Base-by-base conservation (phyloP, 805 yeast species). In the Candida tibetensis region DNA sequence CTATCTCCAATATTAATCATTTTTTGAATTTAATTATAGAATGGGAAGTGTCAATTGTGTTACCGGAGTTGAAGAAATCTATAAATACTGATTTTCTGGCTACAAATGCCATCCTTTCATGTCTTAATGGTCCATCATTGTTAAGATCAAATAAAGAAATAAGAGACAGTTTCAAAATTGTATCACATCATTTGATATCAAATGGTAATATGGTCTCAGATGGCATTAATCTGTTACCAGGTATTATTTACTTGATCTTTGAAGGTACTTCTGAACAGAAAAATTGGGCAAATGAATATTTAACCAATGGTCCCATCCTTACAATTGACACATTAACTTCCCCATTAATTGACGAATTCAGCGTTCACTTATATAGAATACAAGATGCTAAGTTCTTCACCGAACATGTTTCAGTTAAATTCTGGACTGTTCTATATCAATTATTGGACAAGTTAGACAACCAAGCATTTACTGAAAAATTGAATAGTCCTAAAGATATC, bases 341-440 rank as follows among this genome's bases (percentile, higher is more conserved):
- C 9, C 64, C 75, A 23, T 53, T 79, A 1, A 46, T 73, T 5
- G 84, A 80, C 48, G 90, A 84, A 50, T 75, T 73, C 41, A 71
- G 67, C 33, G 48, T 60, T 2, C 80, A 81, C 50, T 61, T 76
- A 15, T 66, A 72, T 38, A 59, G 66, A 28, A 67, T 81, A 32
- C 87, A 82, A 52, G 65, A 76, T 46, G 77, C 79, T 0, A 55
- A 61, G 1, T 65, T 57, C 41, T 82, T 73, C 57, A 64, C 63
- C 13, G 73, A 66, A 13, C 55, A 46, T 0, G 48, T 54, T 1
- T 72, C 79, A 26, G 51, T 59, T 16, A 34, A 40, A 0, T 81
- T 81, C 49, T 81, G 85, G 82, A 48, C 60, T 10, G 64, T 60
- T 42, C 40, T 71, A 22, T 36, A 47, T 2, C 59, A 64, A 0